Base-by-base conservation (phyloP, 768 basidiomycete genomes). In the Naganishia friedmannii region DNA sequence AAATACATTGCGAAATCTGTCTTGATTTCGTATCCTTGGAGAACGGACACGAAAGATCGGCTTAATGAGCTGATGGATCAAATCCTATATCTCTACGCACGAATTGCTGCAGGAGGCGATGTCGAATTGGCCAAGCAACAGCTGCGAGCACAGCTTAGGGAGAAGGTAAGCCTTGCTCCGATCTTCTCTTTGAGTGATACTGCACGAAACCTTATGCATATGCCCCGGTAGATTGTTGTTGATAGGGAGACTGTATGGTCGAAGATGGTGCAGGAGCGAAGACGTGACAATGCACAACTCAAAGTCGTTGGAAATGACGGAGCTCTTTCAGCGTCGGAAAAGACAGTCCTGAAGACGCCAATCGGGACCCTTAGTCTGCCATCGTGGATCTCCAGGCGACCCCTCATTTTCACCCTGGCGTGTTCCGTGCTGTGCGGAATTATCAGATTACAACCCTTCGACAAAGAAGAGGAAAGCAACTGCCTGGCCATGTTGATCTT, bases 211-310 rank as follows among this genome's bases (percentile, higher is more conserved):
- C 71, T n/a, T 70, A 76, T 68, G 72, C 19, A 37, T 37, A 29
- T 65, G 13, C 13, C 10, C 21, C 42, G n/a, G 9, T 58, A 82
- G 73, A 90, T 95, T 72, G 94, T 95, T 3, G 95, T 94, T 88
- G 95, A 98, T 77, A 87, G 96, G 37, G 93, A 98, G 77, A 99
- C 96, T 0, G 89, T 98, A 15, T 99, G 96, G 96, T 85, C 78
- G 37, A 73, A 79, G 75, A 77, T 81, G 79, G 82, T 76, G 2
- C 86, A 87, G 48, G 90, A 91, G 74, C 86, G 91, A 32, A 85
- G 87, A 4, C 90, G 91, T 21, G 87, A 87, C 60, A 69, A 73
- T 29, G 58, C 28, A 3, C 68, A 81, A 68, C 83, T 82, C 58
- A 73, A 79, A 32, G 73, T 74, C 46, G 75, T 83, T 19, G 66